phyloP scores from a whole-genome alignment of 352 stramenopile genomes.

The Pythium myriotylum region DNA sequence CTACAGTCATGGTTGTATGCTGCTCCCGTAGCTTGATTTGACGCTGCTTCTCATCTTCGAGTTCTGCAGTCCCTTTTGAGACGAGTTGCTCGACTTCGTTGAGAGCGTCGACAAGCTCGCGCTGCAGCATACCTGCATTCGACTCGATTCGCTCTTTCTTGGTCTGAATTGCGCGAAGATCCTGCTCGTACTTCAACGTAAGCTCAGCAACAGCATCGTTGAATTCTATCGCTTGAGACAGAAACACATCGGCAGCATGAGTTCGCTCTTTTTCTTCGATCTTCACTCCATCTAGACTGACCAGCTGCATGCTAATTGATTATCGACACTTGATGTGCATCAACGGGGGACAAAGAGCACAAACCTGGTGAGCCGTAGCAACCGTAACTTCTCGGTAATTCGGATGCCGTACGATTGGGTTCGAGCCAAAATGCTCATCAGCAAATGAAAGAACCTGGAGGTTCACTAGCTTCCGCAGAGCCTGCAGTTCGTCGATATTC shows the following conservation, averaged over 20 bases:
- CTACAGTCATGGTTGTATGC: constrained; percentile 38
- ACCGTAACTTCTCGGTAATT: constrained; percentile 78
- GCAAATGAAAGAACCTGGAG: constrained; percentile 62
- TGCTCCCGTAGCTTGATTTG: constrained; percentile 46
- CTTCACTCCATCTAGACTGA: constrained; percentile 47
- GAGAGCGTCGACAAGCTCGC: constrained; percentile 57
- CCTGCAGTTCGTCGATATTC: constrained; percentile 67
- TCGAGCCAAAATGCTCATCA: constrained; percentile 87
- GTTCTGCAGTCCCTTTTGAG: constrained; percentile 38
- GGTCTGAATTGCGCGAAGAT: constrained; percentile 50
- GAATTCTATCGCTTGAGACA: constrained; percentile 62
- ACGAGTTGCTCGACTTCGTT: constrained; percentile 61
- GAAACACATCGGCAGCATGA: constrained; percentile 47
- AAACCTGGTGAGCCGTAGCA: constrained; percentile 68
- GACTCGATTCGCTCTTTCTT: constrained; percentile 42
- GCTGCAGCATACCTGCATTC: constrained; percentile 65
- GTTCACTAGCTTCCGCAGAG: constrained; percentile 56
- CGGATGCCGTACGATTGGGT: constrained; percentile 61
- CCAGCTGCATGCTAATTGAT: no score
- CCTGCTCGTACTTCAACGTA: constrained; percentile 54
- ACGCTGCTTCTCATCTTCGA: constrained; percentile 48
- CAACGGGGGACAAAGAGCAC: neutral
- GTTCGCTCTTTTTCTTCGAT: constrained; percentile 45
- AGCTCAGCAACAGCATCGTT: constrained; percentile 65
- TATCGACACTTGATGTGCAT: no score